These are phyloP conservation scores for Orychophragmus violaceus DNA, from an alignment of 345 rosid species.

Conservation along the genomic window DNA sequence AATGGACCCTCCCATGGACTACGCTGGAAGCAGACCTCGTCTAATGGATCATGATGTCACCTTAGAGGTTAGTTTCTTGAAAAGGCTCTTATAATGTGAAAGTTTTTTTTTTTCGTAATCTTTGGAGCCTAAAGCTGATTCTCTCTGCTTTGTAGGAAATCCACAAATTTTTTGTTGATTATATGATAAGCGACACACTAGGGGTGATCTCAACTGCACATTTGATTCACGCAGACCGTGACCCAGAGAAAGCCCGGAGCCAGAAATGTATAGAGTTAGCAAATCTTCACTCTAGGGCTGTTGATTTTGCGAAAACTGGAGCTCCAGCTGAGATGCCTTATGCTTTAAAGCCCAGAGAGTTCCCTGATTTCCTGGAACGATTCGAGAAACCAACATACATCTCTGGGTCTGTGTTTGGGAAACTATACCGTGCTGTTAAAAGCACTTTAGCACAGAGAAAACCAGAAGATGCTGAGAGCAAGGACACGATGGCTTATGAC, in stretches of 20 bases:
- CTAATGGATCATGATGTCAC: constrained; percentile 87
- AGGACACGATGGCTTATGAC: constrained; percentile 50
- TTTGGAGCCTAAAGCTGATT: constrained; percentile 5
- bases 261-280: constrained; percentile 72
- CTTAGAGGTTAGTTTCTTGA: constrained; percentile 46
- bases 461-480: constrained; percentile 31
- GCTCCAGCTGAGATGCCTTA: constrained; percentile 92
- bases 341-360: constrained; percentile 67
- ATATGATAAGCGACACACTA: constrained; percentile 82
- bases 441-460: constrained; percentile 25
- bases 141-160: constrained; percentile 59
- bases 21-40: constrained; percentile 63
- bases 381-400: constrained; percentile 49
- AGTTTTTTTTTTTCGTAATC: constrained; percentile 1
- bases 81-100: neutral
- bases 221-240: constrained; percentile 79
- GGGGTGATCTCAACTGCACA: constrained; percentile 94
- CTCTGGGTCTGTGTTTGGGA: constrained; percentile 62
- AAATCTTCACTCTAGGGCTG: constrained; percentile 85
- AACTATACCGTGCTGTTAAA: constrained; percentile 61
- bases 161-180: constrained; percentile 71
- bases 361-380: constrained; percentile 93
- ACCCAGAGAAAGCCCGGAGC: constrained; percentile 68
- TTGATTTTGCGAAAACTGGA: constrained; percentile 93
- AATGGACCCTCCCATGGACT: constrained; percentile 85